Evolutionary conservation across 2,329 filamentous ascomycete species (phyloP), one percentile per base, ranked within the genome.

Genomic region (Rosellinia necatrix): DNA sequence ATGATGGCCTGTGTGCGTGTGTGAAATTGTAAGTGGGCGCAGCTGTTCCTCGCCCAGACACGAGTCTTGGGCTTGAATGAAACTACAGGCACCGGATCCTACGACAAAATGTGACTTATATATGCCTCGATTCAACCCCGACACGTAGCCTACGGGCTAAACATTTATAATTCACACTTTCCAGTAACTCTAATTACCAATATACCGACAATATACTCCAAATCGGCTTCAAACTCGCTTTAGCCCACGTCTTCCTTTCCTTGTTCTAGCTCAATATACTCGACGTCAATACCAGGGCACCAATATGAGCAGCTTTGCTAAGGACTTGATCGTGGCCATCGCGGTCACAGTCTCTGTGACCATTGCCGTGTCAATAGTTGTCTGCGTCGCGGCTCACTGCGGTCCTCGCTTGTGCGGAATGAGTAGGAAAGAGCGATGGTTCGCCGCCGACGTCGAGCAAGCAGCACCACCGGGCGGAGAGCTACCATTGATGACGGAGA

Each of bases 361-460:
- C 1, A 47, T 66, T 10, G 58, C 53, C 1, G 35, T 58, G 8
- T 50, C 65, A 15, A 56, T 60, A 17, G 8, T 69, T 9, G 38
- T 69, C 21, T 69, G 67, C 25, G 44, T 61, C 19, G 15, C 60
- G 7, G 64, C 67, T 17, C 67, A 66, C 37, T 69, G 56, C 12
- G 67, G 64, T 8, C 63, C 66, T 37, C 57, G 61, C 3, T n/a
- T 64, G 46, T 67, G 59, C 24, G 50, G 61, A 6, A 22, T 53
- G 12, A 21, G 53, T 9, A 59, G 56, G 35, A 64, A 54, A 24
- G 65, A 68, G 13, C 50, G 47, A 4, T 66, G 64, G 65, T 53
- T 62, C 22, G 34, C 44, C 13, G 27, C 43, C 15, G 53, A 61
- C 3, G 22, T 63, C 0, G 66, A 68, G 34, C 61, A 65, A 44